phyloP scores from a whole-genome alignment of 352 stramenopile genomes.

The Pythium aristosporum region DNA sequence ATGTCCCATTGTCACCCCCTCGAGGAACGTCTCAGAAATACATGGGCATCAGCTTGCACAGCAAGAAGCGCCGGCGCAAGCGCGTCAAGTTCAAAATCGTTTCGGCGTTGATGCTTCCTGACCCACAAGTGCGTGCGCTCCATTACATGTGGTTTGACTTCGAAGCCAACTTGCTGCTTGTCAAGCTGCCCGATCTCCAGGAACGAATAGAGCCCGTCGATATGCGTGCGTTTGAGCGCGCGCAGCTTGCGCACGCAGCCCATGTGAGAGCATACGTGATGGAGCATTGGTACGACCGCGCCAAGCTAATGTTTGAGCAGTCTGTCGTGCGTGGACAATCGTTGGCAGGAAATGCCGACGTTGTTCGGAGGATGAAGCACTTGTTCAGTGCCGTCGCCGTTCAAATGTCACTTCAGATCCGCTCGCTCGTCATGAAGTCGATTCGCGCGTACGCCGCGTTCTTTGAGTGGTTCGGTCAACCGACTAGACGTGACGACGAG shows the following conservation, averaged over 20 bases:
- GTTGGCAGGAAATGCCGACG: constrained; percentile 17
- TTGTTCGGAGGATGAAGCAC: constrained; percentile 35
- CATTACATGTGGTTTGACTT: constrained; percentile 68
- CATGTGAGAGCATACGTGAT: constrained; percentile 46
- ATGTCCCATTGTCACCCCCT: not conserved
- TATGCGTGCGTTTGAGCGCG: constrained; percentile 50
- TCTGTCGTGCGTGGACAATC: constrained; percentile 1
- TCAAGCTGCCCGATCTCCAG: constrained; percentile 40
- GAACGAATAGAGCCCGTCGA: constrained; percentile 33
- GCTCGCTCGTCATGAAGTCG: constrained; percentile 61
- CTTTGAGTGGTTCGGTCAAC: constrained; percentile 54
- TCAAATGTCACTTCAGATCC: constrained; percentile 77
- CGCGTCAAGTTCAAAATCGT: constrained; percentile 42
- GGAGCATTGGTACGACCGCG: constrained; percentile 58
- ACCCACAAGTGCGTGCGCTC: constrained; percentile 49
- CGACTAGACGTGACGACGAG: not conserved
- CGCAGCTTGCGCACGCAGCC: constrained; percentile 49
- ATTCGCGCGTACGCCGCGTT: constrained; percentile 63
- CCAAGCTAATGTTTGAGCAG: constrained; percentile 49
- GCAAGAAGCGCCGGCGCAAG: constrained; percentile 37
- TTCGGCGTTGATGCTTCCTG: constrained; percentile 45
- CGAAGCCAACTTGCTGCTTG: constrained; percentile 38
- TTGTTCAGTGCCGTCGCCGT: constrained; percentile 60
- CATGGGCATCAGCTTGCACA: constrained; percentile 4
- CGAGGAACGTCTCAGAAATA: not conserved